A percentile compares a stretch with the other conserved stretches of the same genome.
Evolutionary conservation across 176 grass and related monocot genomes (phyloP).

Genomic region (Aegilops sharonensis): DNA sequence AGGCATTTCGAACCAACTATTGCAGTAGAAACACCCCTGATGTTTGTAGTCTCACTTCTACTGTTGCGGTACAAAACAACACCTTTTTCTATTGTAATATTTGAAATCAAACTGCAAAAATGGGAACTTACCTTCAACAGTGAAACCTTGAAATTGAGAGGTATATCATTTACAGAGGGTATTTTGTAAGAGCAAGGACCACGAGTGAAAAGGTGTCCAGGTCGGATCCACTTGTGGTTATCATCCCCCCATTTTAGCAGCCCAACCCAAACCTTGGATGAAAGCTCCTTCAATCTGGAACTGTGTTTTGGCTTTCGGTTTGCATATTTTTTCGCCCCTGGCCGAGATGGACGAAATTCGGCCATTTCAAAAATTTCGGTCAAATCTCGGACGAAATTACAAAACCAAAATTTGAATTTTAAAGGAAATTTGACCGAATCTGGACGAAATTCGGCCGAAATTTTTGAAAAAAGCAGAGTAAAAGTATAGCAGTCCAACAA

Average conservation of each 20-base stretch:
- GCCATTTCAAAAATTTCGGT: too few relatives aligned
- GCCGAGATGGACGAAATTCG: too few relatives aligned
- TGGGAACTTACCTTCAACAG: conserved; percentile 69
- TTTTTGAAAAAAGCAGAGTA: too few relatives aligned
- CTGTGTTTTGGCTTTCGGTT: too few relatives aligned
- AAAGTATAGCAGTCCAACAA: too few relatives aligned
- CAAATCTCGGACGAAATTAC: too few relatives aligned
- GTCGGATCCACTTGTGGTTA: conserved; percentile 85
- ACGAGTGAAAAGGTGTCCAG: conserved; percentile 78
- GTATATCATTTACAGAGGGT: conserved; percentile 90
- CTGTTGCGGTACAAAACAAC: neutral
- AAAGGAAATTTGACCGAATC: too few relatives aligned
- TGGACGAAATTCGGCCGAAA: too few relatives aligned
- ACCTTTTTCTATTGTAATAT: neutral
- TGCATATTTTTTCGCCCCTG: too few relatives aligned
- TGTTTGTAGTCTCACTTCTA: neutral
- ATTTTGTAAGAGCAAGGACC: conserved; percentile 96
- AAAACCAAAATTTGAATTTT: too few relatives aligned
- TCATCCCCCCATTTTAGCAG: conserved; percentile 96
- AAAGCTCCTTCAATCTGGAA: conserved; percentile 98
- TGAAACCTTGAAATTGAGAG: conserved; percentile 86
- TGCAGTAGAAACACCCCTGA: neutral
- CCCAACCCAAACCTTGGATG: conserved; percentile 93
- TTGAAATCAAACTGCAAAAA: neutral
- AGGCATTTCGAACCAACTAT: neutral